Conservation (phyloP, 179 eudicot genomes). For the Spinacia oleracea region DNA sequence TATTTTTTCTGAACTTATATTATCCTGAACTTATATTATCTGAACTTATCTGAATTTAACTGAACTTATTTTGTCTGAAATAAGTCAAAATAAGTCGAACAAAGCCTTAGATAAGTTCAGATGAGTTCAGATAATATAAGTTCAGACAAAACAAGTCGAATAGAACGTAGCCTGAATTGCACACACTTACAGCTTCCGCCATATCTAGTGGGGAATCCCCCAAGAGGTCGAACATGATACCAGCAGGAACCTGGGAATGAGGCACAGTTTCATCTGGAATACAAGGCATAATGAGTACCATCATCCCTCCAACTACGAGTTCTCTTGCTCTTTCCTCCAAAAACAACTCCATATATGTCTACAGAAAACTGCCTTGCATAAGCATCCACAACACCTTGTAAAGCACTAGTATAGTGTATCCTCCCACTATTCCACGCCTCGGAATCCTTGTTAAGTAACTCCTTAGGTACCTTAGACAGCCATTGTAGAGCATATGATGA, state of each 20-base stretch:
- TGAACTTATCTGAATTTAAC: no score
- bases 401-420: not conserved
- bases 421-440: constrained; percentile 8
- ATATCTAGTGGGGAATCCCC: not conserved
- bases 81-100: not conserved
- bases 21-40: no score
- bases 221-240: not conserved
- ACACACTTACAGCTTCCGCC: not conserved
- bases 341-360: constrained; percentile 9
- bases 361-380: not conserved
- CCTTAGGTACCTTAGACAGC: constrained; percentile 5
- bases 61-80: no score
- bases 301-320: constrained; percentile 5
- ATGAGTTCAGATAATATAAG: no score
- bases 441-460: not conserved
- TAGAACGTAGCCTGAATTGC: no score
- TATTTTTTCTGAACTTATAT: no score
- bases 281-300: constrained; percentile 3
- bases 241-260: not conserved
- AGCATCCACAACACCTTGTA: not conserved
- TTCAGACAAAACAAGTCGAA: no score
- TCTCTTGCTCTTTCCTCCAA: constrained; percentile 4
- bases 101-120: no score
- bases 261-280: not conserved
- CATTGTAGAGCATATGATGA: no score